These are phyloP conservation scores for Gossypium davidsonii DNA, from an alignment of 441 rosid genomes.

Conservation along the genomic window DNA sequence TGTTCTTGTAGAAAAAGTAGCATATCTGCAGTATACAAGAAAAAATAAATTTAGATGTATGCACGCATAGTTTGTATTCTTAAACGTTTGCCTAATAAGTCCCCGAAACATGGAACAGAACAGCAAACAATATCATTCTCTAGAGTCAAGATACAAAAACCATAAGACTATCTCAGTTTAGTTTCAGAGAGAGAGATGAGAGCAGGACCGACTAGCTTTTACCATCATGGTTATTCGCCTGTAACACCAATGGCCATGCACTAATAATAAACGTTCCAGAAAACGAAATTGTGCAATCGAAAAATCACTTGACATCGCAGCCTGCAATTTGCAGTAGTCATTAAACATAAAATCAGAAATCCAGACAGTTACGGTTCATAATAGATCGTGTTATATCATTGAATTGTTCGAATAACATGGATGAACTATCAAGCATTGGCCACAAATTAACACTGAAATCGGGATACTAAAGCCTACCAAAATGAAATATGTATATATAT, in stretches of 20 bases:
- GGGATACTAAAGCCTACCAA: neutral
- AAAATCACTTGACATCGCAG: conserved; percentile 93
- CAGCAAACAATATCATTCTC: neutral
- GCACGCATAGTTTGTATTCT: neutral
- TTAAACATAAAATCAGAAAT: neutral
- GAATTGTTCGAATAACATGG: neutral
- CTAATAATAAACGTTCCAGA: conserved; percentile 71
- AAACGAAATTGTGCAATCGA: conserved; percentile 80
- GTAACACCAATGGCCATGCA: conserved; percentile 99
- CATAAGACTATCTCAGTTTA: conserved; percentile 2
- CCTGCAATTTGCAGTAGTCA: conserved; percentile 35
- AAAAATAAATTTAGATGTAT: neutral
- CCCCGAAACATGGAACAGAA: neutral
- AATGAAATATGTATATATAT: neutral
- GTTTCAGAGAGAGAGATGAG: neutral
- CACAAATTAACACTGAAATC: neutral
- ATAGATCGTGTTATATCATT: too few relatives aligned
- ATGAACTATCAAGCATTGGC: neutral
- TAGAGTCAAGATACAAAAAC: neutral
- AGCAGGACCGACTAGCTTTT: conserved; percentile 13
- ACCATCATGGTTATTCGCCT: conserved; percentile 90
- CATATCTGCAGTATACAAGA: conserved; percentile 54
- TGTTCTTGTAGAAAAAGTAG: conserved; percentile 92
- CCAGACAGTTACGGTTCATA: neutral
- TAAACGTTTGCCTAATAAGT: neutral